Evolutionary conservation across 768 basidiomycete species (phyloP), one percentile per base, ranked within the genome.

Genomic region (Mycena alexandri): DNA sequence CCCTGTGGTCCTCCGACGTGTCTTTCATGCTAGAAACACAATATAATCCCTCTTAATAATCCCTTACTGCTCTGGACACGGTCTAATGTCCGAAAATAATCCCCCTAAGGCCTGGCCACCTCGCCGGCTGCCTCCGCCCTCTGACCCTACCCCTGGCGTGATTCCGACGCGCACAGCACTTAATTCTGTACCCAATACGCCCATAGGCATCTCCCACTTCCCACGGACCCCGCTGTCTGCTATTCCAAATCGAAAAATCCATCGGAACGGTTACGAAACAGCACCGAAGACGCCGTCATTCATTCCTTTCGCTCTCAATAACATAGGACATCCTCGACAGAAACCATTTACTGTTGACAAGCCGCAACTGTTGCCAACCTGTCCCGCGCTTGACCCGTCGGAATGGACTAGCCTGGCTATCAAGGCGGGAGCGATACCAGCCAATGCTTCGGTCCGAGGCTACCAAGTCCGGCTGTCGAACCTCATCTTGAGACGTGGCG

Each of bases 401-500:
- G 33, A 67, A 53, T 61, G 52, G 66, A 57, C 36, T 34, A 22
- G 13, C 3, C 21, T 67, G 21, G 66, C 66, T 14, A 0, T 54
- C 10, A 43, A 68, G 44, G 25, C 8, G 14, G 11, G n/a, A 0
- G 54, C 43, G 1, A 62, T 68, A 29, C 19, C 60, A 6, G 21
- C 16, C 9, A 17, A 22, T 33, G 61, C 61, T 3, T 1, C 1
- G 11, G 16, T 67, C 0, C 66, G 22, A 0, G 19, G 44, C 1
- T 75, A 63, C 54, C 75, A 76, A 48, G 33, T 72, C 9, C 61
- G 73, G 19, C 56, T 68, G 0, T 51, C 71, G 5, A 75, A 76
- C 33, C 41, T 33, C 11, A 55, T 74, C n/a, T 59, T 76, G 2
- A 22, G 42, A 47, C 65, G 66, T 1, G 17, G 33, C 0, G 48